These are phyloP conservation scores for Saccharum officinarum DNA, from an alignment of 176 grass and related monocot species.

Conservation along the genomic window DNA sequence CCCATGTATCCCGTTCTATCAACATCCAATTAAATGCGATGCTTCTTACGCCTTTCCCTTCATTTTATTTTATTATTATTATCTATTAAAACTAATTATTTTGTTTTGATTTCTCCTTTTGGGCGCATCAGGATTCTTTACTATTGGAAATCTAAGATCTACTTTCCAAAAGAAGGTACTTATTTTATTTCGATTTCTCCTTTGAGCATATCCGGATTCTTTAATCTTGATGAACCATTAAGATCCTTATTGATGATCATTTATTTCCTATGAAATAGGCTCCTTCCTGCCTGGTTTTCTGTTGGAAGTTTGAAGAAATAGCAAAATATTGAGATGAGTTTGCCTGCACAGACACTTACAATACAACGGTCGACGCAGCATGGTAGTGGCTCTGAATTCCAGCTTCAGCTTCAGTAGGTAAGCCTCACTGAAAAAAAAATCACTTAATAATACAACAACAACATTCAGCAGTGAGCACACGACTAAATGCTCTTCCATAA, in stretches of 20 bases:
- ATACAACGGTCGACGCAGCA: not conserved
- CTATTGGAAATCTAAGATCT: not conserved
- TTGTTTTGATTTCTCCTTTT: not conserved
- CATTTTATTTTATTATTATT: not conserved
- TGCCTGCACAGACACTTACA: too few relatives aligned
- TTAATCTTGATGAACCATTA: not conserved
- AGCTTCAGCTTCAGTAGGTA: not conserved
- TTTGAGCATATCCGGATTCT: not conserved
- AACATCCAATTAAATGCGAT: conserved; percentile 27
- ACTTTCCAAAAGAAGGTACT: not conserved
- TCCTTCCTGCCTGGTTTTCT: not conserved
- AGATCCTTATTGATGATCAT: not conserved
- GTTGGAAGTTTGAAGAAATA: not conserved
- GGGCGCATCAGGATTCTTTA: conserved; percentile 4
- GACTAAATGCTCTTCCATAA: not conserved
- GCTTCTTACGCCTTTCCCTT: conserved; percentile 34
- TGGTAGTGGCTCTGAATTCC: not conserved
- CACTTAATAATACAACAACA: not conserved
- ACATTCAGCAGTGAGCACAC: not conserved
- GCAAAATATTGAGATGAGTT: too few relatives aligned
- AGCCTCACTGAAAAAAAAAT: not conserved
- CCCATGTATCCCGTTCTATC: conserved; percentile 45
- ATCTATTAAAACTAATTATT: not conserved
- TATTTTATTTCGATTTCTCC: not conserved
- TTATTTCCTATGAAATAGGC: not conserved